A percentile compares a stretch with the other conserved stretches of the same genome.
phyloP scores from a whole-genome alignment of 192 early-diverging fungal genomes.

The Backusella australiensis region DNA sequence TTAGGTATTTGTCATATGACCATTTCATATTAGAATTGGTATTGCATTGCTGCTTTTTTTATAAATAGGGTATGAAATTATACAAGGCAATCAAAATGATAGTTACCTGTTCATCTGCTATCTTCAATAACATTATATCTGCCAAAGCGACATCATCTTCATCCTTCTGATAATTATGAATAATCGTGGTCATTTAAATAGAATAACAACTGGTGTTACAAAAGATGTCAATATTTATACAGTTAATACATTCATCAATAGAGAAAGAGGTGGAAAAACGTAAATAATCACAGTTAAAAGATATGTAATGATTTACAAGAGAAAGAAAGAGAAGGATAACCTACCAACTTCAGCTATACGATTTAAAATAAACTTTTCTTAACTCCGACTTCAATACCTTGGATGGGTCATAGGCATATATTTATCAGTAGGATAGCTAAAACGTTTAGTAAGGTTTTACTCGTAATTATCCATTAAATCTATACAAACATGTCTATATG shows the following conservation, averaged over 20 bases:
- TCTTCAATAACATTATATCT: background rate
- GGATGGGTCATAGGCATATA: background rate
- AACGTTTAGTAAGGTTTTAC: background rate
- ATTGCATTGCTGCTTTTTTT: background rate
- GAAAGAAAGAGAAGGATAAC: background rate
- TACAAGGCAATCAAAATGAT: background rate
- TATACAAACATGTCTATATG: background rate
- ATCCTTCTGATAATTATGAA: background rate
- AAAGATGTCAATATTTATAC: background rate
- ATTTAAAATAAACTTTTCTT: background rate
- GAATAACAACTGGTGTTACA: background rate
- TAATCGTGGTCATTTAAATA: background rate
- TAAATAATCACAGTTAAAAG: background rate
- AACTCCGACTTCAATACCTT: background rate
- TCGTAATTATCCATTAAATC: background rate
- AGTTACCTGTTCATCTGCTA: background rate
- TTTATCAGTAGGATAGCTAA: background rate
- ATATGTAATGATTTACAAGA: background rate
- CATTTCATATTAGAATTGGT: slow-evolving; percentile 1
- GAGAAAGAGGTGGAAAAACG: background rate
- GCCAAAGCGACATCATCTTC: background rate
- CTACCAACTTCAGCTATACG: background rate
- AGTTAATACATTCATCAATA: background rate
- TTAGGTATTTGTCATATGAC: background rate
- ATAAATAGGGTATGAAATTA: background rate